These are phyloP conservation scores for Xenoacremonium recifei DNA, from an alignment of 2,329 filamentous ascomycete species.

Conservation along the genomic window DNA sequence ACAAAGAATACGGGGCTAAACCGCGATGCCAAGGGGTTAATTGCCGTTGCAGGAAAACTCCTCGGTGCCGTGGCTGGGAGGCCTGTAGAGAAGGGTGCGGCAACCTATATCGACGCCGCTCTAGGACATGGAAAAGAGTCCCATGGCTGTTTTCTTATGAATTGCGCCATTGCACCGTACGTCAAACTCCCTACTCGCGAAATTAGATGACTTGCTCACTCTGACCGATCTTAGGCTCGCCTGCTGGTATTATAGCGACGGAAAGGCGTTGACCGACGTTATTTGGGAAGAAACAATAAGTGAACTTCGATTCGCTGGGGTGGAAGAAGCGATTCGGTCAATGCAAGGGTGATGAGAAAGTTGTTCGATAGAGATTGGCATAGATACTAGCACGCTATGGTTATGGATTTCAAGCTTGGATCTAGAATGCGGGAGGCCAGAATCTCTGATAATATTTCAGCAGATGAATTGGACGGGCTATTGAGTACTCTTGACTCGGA, in stretches of 20 bases:
- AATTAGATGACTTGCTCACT: not conserved
- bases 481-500: too few relatives aligned
- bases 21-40: slow-evolving; percentile 10
- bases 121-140: slow-evolving; percentile 46
- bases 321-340: slow-evolving; percentile 21
- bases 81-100: slow-evolving; percentile 38
- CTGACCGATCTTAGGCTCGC: slow-evolving; percentile 8
- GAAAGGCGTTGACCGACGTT: slow-evolving; percentile 10
- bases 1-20: slow-evolving; percentile 24
- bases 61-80: slow-evolving; percentile 26
- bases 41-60: not conserved
- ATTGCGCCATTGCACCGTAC: slow-evolving; percentile 35
- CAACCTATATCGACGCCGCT: slow-evolving; percentile 46
- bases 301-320: slow-evolving; percentile 6
- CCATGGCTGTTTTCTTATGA: slow-evolving; percentile 50
- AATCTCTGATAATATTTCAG: too few relatives aligned
- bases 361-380: too few relatives aligned
- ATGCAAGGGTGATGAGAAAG: too few relatives aligned
- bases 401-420: too few relatives aligned
- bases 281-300: slow-evolving; percentile 17
- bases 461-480: too few relatives aligned
- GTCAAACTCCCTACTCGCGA: not conserved
- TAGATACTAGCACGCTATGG: too few relatives aligned
- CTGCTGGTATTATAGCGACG: slow-evolving; percentile 15
- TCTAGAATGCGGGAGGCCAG: too few relatives aligned